These are phyloP conservation scores for Gigaspora rosea DNA, from an alignment of 192 early-diverging fungal genomes.

Conservation along the genomic window DNA sequence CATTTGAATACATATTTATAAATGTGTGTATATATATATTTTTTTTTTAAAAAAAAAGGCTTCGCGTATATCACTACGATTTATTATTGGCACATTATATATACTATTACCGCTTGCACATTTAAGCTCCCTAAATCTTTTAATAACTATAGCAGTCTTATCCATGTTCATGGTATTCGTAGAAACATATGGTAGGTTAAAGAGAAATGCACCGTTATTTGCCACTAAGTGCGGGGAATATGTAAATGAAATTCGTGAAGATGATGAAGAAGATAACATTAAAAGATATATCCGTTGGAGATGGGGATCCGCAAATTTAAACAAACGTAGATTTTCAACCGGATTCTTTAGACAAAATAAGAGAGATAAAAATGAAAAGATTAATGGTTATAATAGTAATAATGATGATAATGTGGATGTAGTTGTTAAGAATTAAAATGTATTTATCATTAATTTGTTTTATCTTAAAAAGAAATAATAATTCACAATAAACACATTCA, in stretches of 20 bases:
- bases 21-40: neutral
- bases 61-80: slow-evolving; percentile 18
- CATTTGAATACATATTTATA: neutral
- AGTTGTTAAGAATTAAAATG: neutral
- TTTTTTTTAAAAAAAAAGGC: neutral
- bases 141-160: neutral
- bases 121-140: slow-evolving; percentile 15
- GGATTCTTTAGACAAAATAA: slow-evolving; percentile 17
- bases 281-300: slow-evolving; percentile 27
- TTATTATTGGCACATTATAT: slow-evolving; percentile 24
- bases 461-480: too few relatives aligned
- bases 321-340: neutral
- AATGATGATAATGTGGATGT: neutral
- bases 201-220: slow-evolving; percentile 9
- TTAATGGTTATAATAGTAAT: too few relatives aligned
- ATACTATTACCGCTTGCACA: slow-evolving; percentile 29
- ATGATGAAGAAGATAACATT: neutral
- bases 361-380: neutral
- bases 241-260: neutral
- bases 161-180: slow-evolving; percentile 25
- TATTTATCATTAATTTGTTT: too few relatives aligned
- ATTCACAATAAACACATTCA: too few relatives aligned
- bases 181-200: slow-evolving; percentile 35
- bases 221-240: neutral
- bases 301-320: slow-evolving; percentile 13